phyloP scores from a whole-genome alignment of 176 grass and related monocot species.

The Tuctoria greenei region DNA sequence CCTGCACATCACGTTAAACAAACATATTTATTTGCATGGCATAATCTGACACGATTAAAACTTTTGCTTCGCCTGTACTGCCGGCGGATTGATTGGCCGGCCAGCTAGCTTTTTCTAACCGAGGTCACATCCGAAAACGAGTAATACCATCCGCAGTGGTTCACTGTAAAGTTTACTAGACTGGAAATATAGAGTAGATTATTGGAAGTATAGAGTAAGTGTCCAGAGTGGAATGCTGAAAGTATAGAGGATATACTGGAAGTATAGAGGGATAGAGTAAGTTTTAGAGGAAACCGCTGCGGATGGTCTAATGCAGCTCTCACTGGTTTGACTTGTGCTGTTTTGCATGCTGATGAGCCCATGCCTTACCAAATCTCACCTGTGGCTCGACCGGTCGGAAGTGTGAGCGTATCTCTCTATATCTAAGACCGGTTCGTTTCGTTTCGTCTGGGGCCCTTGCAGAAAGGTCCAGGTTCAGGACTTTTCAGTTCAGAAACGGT shows the following conservation, averaged over 20 bases:
- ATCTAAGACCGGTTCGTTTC: slow-evolving; percentile 8
- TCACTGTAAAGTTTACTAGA: too few species aligned
- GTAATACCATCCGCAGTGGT: too few species aligned
- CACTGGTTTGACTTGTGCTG: not conserved
- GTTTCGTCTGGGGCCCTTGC: not conserved
- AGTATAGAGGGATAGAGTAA: too few species aligned
- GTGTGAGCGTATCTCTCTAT: not conserved
- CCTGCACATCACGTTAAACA: not conserved
- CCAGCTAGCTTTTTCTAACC: not conserved
- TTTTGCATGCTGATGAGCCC: not conserved
- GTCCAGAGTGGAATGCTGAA: too few species aligned
- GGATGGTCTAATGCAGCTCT: not conserved
- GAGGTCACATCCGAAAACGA: not conserved
- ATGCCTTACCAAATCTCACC: slow-evolving; percentile 12
- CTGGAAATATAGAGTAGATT: too few species aligned
- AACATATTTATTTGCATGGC: not conserved
- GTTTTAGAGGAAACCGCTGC: too few species aligned
- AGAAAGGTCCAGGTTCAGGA: slow-evolving; percentile 4
- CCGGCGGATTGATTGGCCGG: not conserved
- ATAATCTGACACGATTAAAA: not conserved
- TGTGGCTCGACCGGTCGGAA: not conserved
- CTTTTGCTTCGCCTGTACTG: not conserved
- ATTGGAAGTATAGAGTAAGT: too few species aligned
- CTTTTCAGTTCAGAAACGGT: not conserved
- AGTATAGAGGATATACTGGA: too few species aligned